Evolutionary conservation across 441 rosid genomes (phyloP), one percentile per base, ranked within the genome.

Genomic region (Populus trichocarpa): DNA sequence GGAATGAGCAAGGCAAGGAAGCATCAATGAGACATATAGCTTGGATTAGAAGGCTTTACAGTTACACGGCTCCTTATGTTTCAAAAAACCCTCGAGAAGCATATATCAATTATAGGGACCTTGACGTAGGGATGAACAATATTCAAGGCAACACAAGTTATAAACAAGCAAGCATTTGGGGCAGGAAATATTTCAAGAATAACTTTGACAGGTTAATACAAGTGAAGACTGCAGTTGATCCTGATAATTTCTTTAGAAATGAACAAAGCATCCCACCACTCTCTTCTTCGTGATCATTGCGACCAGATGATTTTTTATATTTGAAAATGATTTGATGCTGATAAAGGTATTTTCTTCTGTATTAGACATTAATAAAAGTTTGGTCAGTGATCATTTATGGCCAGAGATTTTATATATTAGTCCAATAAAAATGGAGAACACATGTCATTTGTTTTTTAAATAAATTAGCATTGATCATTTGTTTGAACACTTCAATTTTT

Each of bases 191-290:
- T 75, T 90, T 89, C 75, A 85, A 76, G 76, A 74, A 77, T 32
- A 89, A 89, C 71, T 90, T 89, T 40, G 78, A 81, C n/a, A 86
- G 91, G 59, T 72, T 90, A 64, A 87, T 83, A 14, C 71, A 80
- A 5, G 90, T 87, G 35, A 89, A 90, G 80, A 83, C 89, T 8
- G 83, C 67, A 67, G 75, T 80, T 73, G 93, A 91, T 85, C 91
- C 91, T 81, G 74, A 28, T 75, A 82, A 91, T 80, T 83, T 91
- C 89, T 82, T 90, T 67, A 81, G 78, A 65, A 81, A 89, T 70
- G 91, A 89, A 78, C 91, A 89, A 73, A 86, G 89, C 75, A 84
- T 83, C 81, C 91, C 80, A 10, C 70, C 85, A 6, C 67, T 79
- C 40, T 25, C n/a, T 38, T 69, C 53, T 10, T 42, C 4, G 50